Evolutionary conservation across 208 protist species (phyloP).

Genomic region (Herpetomonas tarakana): DNA sequence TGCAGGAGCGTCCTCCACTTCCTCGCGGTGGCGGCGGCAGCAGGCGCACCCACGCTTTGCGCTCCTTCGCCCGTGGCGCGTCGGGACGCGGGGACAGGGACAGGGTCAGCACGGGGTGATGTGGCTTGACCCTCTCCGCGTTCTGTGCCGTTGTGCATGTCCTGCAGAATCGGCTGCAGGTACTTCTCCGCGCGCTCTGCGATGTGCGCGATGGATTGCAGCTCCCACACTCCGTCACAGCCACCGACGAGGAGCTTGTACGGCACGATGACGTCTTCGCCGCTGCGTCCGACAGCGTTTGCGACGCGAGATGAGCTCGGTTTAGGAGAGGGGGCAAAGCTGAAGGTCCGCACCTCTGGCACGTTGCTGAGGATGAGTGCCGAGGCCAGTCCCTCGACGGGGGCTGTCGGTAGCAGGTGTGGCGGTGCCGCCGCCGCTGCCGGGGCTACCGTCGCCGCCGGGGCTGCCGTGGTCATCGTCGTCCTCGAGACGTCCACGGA

Average conservation of each 20-base stretch:
- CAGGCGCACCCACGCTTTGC: too few species aligned
- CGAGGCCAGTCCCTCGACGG: slow-evolving; percentile 8
- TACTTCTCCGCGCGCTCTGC: slow-evolving; percentile 1
- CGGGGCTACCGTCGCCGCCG: too few species aligned
- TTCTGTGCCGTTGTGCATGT: background rate
- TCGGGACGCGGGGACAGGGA: too few species aligned
- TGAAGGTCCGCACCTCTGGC: slow-evolving; percentile 13
- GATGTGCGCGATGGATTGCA: slow-evolving; percentile 12
- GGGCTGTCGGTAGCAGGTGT: too few species aligned
- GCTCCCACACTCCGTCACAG: slow-evolving; percentile 25
- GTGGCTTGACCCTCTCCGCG: too few species aligned
- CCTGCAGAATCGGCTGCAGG: slow-evolving; percentile 16
- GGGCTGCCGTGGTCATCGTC: background rate
- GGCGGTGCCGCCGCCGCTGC: slow-evolving; percentile 6
- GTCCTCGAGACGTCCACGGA: background rate
- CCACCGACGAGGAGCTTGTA: slow-evolving; percentile 21
- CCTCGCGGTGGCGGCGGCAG: background rate
- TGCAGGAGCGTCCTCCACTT: background rate
- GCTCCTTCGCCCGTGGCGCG: too few species aligned
- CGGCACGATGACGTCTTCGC: background rate
- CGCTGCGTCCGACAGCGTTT: background rate
- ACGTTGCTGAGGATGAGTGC: slow-evolving; percentile 20
- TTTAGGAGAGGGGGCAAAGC: background rate
- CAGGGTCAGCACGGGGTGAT: too few species aligned
- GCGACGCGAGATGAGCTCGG: too few species aligned